Evolutionary conservation across 345 rosid genomes (phyloP).

Genomic region (Sonneratia alba): DNA sequence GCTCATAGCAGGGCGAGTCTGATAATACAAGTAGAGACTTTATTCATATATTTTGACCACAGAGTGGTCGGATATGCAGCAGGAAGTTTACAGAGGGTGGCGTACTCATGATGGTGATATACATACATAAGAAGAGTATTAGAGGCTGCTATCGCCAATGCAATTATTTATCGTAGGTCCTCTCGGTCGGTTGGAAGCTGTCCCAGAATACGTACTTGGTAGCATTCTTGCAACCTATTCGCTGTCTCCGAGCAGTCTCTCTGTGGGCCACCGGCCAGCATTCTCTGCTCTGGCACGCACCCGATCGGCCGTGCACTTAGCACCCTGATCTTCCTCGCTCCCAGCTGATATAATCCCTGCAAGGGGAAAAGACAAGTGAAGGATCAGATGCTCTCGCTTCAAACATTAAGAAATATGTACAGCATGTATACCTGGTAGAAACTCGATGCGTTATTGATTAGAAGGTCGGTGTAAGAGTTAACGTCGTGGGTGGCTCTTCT

Average conservation of each 20-base stretch:
- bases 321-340: constrained; percentile 49
- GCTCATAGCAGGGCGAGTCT: no score
- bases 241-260: constrained; percentile 35
- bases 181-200: constrained; percentile 67
- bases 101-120: background rate
- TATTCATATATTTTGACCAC: no score
- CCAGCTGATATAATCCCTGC: constrained; percentile 44
- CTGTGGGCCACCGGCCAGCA: constrained; percentile 41
- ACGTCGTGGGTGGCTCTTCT: constrained; percentile 22
- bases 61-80: no score
- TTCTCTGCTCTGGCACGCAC: constrained; percentile 65
- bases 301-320: constrained; percentile 55
- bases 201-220: constrained; percentile 67
- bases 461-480: constrained; percentile 35
- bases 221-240: constrained; percentile 37
- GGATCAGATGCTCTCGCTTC: no score
- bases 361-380: no score
- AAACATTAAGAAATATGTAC: no score
- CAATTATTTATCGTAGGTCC: constrained; percentile 20
- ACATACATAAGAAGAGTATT: no score
- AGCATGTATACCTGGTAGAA: constrained; percentile 28
- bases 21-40: no score
- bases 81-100: no score
- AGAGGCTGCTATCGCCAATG: no score
- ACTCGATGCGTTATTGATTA: constrained; percentile 25